Evolutionary conservation across 495 filamentous ascomycete genomes (phyloP).

Genomic region (Aspergillus nidulans): DNA sequence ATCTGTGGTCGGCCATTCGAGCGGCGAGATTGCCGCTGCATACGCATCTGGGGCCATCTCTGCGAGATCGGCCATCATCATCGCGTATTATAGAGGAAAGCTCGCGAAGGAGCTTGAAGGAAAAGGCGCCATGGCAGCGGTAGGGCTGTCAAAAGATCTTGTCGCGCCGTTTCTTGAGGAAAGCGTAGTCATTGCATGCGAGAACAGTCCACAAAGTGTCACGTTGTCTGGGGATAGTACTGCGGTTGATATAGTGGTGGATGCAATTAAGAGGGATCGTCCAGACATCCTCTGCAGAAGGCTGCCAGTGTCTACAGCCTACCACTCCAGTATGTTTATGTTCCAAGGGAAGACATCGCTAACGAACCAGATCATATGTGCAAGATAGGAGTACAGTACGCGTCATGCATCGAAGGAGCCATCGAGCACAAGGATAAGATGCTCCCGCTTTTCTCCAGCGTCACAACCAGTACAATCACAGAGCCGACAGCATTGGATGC

Average conservation of each 20-base stretch:
- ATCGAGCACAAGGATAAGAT: neutral
- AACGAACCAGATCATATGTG: slow-evolving; percentile 1
- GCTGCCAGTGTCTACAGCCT: slow-evolving; percentile 37
- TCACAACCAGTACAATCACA: slow-evolving; percentile 17
- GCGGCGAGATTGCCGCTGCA: slow-evolving; percentile 20
- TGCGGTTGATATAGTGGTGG: slow-evolving; percentile 29
- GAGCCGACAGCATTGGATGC: slow-evolving; percentile 13
- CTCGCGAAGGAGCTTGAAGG: slow-evolving; percentile 18
- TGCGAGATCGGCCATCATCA: slow-evolving; percentile 18
- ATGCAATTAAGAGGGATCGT: slow-evolving; percentile 21
- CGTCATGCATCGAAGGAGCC: slow-evolving; percentile 10
- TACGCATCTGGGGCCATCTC: slow-evolving; percentile 15
- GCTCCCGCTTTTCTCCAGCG: slow-evolving; percentile 26
- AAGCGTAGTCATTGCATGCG: slow-evolving; percentile 10
- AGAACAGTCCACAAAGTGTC: slow-evolving; percentile 20
- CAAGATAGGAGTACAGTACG: neutral
- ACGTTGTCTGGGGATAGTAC: slow-evolving; percentile 27
- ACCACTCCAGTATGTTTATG: slow-evolving; percentile 29
- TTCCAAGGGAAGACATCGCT: neutral
- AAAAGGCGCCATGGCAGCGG: slow-evolving; percentile 27
- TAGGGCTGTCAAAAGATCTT: slow-evolving; percentile 25
- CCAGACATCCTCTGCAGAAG: slow-evolving; percentile 17
- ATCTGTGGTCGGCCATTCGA: slow-evolving; percentile 20
- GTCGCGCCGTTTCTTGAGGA: slow-evolving; percentile 7
- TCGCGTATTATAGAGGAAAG: slow-evolving; percentile 26